phyloP scores from a whole-genome alignment of 2,329 filamentous ascomycete species.

The Elsinoe arachidis region DNA sequence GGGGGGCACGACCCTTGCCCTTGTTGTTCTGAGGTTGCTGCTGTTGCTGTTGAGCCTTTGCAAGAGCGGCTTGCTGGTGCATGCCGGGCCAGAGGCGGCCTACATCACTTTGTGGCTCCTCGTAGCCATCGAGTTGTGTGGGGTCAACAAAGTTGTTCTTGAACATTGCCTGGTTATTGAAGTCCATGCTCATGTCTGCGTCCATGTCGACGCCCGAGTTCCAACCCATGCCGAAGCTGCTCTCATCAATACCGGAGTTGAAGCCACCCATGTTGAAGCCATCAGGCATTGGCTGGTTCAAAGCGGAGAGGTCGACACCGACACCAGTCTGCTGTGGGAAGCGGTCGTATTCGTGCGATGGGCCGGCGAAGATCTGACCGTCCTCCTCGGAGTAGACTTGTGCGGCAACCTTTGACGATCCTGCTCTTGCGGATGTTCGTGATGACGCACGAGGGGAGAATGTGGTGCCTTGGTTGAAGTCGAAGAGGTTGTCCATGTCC shows the following conservation, averaged over 20 bases:
- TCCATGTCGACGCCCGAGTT: slow-evolving; percentile 42
- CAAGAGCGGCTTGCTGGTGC: slow-evolving; percentile 65
- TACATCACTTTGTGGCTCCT: slow-evolving; percentile 51
- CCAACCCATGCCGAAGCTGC: slow-evolving; percentile 49
- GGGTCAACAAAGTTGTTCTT: slow-evolving; percentile 64
- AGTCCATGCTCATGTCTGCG: slow-evolving; percentile 61
- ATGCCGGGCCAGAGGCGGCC: slow-evolving; percentile 79
- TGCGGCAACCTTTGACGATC: slow-evolving; percentile 20
- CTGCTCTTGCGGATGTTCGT: slow-evolving; percentile 15
- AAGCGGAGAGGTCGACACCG: slow-evolving; percentile 68
- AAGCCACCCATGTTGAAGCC: slow-evolving; percentile 39
- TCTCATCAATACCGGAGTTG: slow-evolving; percentile 57
- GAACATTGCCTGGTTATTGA: slow-evolving; percentile 53
- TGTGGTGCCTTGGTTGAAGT: slow-evolving; percentile 29
- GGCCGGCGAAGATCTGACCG: slow-evolving; percentile 36
- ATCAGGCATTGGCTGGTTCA: slow-evolving; percentile 44
- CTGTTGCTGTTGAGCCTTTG: slow-evolving; percentile 43
- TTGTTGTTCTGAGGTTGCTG: slow-evolving; percentile 27
- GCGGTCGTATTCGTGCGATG: slow-evolving; percentile 89
- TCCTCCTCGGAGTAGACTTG: slow-evolving; percentile 29
- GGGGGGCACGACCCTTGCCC: slow-evolving; percentile 31
- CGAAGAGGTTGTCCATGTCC: slow-evolving; percentile 34
- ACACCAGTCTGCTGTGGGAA: slow-evolving; percentile 95
- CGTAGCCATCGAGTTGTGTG: slow-evolving; percentile 56
- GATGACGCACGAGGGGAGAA: slow-evolving; percentile 23